Base-by-base conservation (phyloP, 345 rosid species). In the Brassica nigra region DNA sequence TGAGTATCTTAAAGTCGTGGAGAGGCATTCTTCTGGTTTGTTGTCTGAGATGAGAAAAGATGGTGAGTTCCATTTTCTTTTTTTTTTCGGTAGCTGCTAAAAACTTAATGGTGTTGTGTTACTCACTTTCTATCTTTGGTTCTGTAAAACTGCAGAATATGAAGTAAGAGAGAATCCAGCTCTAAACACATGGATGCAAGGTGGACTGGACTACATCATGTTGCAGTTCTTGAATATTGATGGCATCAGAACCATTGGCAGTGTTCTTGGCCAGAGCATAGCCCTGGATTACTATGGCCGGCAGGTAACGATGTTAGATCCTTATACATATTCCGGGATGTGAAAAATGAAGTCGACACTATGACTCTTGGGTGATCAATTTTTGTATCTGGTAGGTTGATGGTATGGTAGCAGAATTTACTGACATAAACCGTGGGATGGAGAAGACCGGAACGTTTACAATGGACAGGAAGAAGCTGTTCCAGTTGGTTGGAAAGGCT, bases 231-330 rank as follows among this genome's bases (percentile, higher is more conserved):
- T 95, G 84, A 89, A 91, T 70, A 86, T 85, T 76, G 99, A 93
- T 58, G 98, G 98, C 69, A 92, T 95, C 59, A 91, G 98, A 68
- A 93, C 85, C 59, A 93, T 95, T 68, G 97, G 99, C 11, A 89
- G 98, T 80, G 98, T 95, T 76, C 96, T 93, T 27, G 99, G 98
- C 70, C 99, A 89, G 87, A 93, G 99, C 70, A 90, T 95, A 68
- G 99, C 99, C 59, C 92, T 95, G 20, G 99, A 95, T 81, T 88
- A 95, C 86, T 95, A 95, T 78, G 98, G 92, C 30, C 93, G 98
- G 64, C 99, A 95, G 98, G 99, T 95, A 77, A 78, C 77, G 7
- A 69, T 75, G 54, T 63, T 47, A 70, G 71, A 23, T 37, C 68
- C n/a, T 12, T 62, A 37, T 30, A 75, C 7, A 74, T 2, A 5